phyloP scores from a whole-genome alignment of 2,329 filamentous ascomycete genomes.

The Microsporum canis region DNA sequence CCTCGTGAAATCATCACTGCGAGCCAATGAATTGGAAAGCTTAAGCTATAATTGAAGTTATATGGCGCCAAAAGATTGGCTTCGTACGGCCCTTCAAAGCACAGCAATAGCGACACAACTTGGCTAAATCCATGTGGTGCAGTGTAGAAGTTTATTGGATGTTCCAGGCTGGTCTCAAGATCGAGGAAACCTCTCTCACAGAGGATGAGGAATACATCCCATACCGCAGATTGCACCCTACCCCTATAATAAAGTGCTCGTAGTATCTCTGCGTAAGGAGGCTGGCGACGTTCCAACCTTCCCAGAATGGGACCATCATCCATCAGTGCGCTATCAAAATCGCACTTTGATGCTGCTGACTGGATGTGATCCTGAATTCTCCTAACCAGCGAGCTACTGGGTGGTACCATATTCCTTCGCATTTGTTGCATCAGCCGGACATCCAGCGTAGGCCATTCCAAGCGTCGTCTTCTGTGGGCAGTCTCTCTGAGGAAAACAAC shows the following conservation, averaged over 20 bases:
- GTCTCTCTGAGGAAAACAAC: neutral
- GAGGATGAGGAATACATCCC: constrained; percentile 1
- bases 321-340: neutral
- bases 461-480: neutral
- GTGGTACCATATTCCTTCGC: neutral
- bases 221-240: neutral
- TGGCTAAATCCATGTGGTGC: neutral
- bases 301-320: neutral
- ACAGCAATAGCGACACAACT: neutral
- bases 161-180: neutral
- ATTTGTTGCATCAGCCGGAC: neutral
- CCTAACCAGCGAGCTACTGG: neutral
- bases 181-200: constrained; percentile 2
- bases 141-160: neutral
- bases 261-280: neutral
- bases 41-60: neutral
- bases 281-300: neutral
- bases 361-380: neutral
- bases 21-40: neutral
- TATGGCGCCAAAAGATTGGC: neutral
- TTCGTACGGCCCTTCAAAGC: neutral
- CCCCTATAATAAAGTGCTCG: constrained; percentile 1
- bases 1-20: constrained; percentile 1
- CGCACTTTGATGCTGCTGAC: neutral
- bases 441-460: neutral